phyloP scores from a whole-genome alignment of 2,329 filamentous ascomycete genomes.

The Septoria linicola region DNA sequence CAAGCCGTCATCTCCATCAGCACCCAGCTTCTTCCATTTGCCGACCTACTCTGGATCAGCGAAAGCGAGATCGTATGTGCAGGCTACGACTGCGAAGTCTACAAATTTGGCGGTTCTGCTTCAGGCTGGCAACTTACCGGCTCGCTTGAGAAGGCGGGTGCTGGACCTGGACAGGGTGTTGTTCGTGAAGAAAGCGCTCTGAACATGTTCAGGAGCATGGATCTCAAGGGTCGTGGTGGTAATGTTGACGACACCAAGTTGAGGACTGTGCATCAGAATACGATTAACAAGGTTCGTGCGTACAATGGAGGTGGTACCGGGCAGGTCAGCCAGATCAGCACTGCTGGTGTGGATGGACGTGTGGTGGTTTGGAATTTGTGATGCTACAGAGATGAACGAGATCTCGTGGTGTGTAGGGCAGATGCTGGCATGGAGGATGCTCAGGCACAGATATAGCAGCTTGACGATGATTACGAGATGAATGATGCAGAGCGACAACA shows the following conservation, averaged over 20 bases:
- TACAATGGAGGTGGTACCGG: constrained; percentile 62
- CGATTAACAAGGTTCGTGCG: constrained; percentile 77
- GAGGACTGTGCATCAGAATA: constrained; percentile 96
- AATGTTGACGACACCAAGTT: constrained; percentile 88
- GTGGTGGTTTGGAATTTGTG: constrained; percentile 51
- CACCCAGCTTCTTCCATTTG: constrained; percentile 88
- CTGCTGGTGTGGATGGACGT: constrained; percentile 50
- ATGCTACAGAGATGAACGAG: no score
- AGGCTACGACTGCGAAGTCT: constrained; percentile 84
- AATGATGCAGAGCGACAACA: no score
- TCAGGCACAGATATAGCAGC: no score
- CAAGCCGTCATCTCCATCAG: constrained; percentile 85
- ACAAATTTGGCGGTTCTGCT: constrained; percentile 77
- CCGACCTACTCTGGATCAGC: constrained; percentile 86
- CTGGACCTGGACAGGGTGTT: constrained; percentile 26
- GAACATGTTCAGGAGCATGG: constrained; percentile 99
- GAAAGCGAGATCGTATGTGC: constrained; percentile 94
- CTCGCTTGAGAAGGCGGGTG: constrained; percentile 67
- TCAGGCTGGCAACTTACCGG: constrained; percentile 81
- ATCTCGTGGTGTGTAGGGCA: no score
- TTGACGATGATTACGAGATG: no score
- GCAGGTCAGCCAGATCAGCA: constrained; percentile 73
- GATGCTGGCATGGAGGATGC: no score
- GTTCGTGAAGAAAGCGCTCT: constrained; percentile 86
- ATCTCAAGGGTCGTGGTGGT: constrained; percentile 80